These are phyloP conservation scores for Coniochaeta sp. DNA, from an alignment of 2,329 filamentous ascomycete genomes.

Conservation along the genomic window DNA sequence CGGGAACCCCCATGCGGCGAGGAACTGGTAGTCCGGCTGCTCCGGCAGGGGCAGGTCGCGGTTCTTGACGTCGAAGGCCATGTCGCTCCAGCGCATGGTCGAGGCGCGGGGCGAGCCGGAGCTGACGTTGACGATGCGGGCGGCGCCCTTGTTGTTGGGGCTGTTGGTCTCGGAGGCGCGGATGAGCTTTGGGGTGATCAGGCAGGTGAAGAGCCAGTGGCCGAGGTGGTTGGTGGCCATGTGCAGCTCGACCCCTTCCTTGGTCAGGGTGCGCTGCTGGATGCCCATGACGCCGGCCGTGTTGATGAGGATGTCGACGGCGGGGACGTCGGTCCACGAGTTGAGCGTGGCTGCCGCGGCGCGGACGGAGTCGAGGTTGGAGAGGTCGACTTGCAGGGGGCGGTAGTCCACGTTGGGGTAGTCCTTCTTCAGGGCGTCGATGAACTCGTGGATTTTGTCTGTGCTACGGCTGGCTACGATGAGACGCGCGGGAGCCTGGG, in stretches of 20 bases:
- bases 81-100: background rate
- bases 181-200: conserved; percentile 7
- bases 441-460: background rate
- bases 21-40: background rate
- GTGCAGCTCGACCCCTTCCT: conserved; percentile 13
- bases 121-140: conserved; percentile 34
- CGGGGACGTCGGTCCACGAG: background rate
- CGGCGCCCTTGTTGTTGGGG: conserved; percentile 24
- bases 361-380: background rate
- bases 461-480: background rate
- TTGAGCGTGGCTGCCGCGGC: background rate
- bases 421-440: background rate
- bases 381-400: background rate
- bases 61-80: background rate
- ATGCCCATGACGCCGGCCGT: conserved; percentile 7
- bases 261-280: conserved; percentile 3
- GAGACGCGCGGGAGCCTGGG: background rate
- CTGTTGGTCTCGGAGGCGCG: conserved; percentile 3
- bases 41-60: background rate
- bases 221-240: conserved; percentile 10
- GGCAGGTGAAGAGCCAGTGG: conserved; percentile 7
- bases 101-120: background rate
- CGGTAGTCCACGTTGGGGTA: background rate
- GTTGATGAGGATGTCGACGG: conserved; percentile 1
- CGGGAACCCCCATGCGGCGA: background rate